Evolutionary conservation across 108 stramenopile species (phyloP).

Genomic region (Epithemia pelagica): DNA sequence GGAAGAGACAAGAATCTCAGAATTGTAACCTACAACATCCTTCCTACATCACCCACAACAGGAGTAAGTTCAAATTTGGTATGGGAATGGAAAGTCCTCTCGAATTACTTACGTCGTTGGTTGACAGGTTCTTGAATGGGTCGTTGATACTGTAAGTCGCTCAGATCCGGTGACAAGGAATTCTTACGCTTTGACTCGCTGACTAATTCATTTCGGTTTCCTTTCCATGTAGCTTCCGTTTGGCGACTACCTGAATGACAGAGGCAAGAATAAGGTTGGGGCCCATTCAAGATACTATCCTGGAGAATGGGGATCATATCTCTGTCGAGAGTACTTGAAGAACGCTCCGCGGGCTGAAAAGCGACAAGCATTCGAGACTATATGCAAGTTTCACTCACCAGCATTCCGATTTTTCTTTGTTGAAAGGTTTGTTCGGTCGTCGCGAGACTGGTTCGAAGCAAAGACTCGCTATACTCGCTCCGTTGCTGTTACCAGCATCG

Average conservation of each 20-base stretch:
- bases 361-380: constrained; percentile 42
- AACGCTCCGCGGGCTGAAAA: constrained; percentile 34
- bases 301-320: constrained; percentile 64
- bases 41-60: constrained; percentile 82
- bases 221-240: constrained; percentile 37
- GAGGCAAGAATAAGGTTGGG: constrained; percentile 10
- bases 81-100: too few relatives aligned
- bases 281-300: constrained; percentile 65
- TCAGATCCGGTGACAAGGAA: too few relatives aligned
- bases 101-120: background rate
- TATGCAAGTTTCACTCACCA: constrained; percentile 81
- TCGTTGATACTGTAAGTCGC: constrained; percentile 66
- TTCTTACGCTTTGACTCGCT: too few relatives aligned
- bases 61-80: constrained; percentile 58
- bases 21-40: constrained; percentile 80
- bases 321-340: constrained; percentile 45
- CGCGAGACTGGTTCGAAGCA: constrained; percentile 81
- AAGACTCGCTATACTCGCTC: constrained; percentile 85
- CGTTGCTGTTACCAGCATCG: constrained; percentile 90
- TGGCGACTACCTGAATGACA: constrained; percentile 40
- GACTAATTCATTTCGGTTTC: background rate
- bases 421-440: constrained; percentile 80
- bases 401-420: constrained; percentile 94
- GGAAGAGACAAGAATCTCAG: background rate
- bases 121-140: constrained; percentile 83